Evolutionary conservation across 2,329 filamentous ascomycete species (phyloP).

Genomic region (Verticillium nubilum): DNA sequence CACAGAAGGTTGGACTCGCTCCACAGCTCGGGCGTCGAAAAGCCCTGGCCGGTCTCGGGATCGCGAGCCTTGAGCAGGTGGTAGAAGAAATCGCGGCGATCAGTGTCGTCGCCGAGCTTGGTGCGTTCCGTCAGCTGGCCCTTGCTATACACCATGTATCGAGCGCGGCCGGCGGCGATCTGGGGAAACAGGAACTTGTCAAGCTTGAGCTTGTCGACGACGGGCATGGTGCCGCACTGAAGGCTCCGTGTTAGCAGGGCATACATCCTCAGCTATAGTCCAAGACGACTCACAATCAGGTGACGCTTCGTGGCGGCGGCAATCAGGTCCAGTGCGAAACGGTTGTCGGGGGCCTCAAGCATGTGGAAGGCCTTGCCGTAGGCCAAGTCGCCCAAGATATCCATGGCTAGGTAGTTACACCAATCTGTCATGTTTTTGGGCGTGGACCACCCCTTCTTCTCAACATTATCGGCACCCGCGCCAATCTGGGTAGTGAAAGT

Average conservation of each 20-base stretch:
- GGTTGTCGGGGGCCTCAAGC: constrained; percentile 53
- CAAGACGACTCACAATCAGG: constrained; percentile 50
- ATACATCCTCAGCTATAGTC: neutral
- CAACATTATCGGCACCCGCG: constrained; percentile 25
- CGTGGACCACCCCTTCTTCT: constrained; percentile 50
- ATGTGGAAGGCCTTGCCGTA: constrained; percentile 59
- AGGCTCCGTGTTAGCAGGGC: constrained; percentile 7
- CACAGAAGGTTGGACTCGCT: constrained; percentile 63
- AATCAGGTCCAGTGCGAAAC: constrained; percentile 62
- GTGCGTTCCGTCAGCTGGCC: constrained; percentile 62
- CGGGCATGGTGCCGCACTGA: constrained; percentile 67
- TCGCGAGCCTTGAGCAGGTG: constrained; percentile 67
- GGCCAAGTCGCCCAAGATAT: constrained; percentile 55
- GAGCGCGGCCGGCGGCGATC: constrained; percentile 60
- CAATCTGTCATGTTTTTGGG: constrained; percentile 58
- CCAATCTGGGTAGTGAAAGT: constrained; percentile 59
- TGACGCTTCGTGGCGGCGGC: constrained; percentile 64
- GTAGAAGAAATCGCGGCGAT: constrained; percentile 71
- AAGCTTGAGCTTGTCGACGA: constrained; percentile 59
- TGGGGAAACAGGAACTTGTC: constrained; percentile 64
- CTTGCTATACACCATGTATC: constrained; percentile 68
- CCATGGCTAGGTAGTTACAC: constrained; percentile 59
- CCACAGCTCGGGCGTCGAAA: constrained; percentile 63
- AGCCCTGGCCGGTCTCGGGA: constrained; percentile 63
- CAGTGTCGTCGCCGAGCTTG: constrained; percentile 58